Conservation (phyloP, 1,284 basidiomycete species). For the Ganoderma multipileum region DNA sequence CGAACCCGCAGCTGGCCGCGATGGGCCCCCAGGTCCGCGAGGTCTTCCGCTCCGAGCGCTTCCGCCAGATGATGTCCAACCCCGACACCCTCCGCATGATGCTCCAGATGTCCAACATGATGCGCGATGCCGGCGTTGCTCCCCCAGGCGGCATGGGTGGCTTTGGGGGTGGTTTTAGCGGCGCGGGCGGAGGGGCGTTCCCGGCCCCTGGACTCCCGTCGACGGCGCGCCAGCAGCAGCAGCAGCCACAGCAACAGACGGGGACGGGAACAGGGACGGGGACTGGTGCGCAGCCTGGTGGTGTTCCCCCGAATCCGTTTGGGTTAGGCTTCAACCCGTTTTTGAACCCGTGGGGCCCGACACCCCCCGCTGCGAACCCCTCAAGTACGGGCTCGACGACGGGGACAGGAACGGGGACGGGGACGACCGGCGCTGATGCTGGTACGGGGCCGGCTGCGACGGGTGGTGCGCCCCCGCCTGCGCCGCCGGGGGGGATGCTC, state of each 20-base stretch:
- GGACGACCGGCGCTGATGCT: slow-evolving; percentile 23
- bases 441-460: slow-evolving; percentile 30
- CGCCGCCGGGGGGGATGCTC: slow-evolving; percentile 36
- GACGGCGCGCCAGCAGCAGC: slow-evolving; percentile 36
- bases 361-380: slow-evolving; percentile 11
- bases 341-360: slow-evolving; percentile 30
- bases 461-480: slow-evolving; percentile 17
- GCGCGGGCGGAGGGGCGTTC: slow-evolving; percentile 44
- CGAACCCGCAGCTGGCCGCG: slow-evolving; percentile 79
- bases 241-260: slow-evolving; percentile 11
- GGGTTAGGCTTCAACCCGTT: slow-evolving; percentile 28
- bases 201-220: slow-evolving; percentile 64
- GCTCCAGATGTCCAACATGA: slow-evolving; percentile 78
- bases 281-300: neutral
- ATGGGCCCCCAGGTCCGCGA: slow-evolving; percentile 86
- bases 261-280: slow-evolving; percentile 17
- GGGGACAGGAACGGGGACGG: too few relatives aligned
- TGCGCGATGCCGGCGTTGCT: slow-evolving; percentile 50
- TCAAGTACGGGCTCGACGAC: slow-evolving; percentile 28
- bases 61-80: slow-evolving; percentile 86
- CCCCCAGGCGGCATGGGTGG: slow-evolving; percentile 36
- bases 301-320: slow-evolving; percentile 20
- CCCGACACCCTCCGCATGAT: slow-evolving; percentile 82
- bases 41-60: slow-evolving; percentile 82
- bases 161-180: slow-evolving; percentile 30